A percentile compares a stretch with the other conserved stretches of the same genome.
phyloP scores from a whole-genome alignment of 768 basidiomycete genomes.

The Pleurotus pulmonarius region DNA sequence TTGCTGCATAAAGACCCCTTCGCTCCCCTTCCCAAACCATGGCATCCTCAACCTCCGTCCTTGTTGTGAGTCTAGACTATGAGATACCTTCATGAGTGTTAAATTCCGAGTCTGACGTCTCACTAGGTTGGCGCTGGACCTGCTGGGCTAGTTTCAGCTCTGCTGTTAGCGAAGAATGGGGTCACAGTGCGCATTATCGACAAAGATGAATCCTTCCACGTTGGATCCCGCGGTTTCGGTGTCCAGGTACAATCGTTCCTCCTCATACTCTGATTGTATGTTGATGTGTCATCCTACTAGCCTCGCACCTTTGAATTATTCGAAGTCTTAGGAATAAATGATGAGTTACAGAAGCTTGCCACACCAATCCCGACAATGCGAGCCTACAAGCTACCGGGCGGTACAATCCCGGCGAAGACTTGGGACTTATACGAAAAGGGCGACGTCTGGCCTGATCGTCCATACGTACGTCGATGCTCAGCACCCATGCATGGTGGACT shows the following conservation, averaged over 20 bases:
- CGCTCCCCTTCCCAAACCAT: too few species aligned
- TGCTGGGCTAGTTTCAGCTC: constrained; percentile 25
- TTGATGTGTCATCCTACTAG: constrained; percentile 8
- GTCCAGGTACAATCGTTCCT: constrained; percentile 12
- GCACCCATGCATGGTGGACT: neutral
- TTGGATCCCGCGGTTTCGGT: constrained; percentile 20
- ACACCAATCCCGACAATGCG: constrained; percentile 21
- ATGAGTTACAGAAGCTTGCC: constrained; percentile 13
- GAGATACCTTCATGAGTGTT: too few species aligned
- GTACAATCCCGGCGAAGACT: constrained; percentile 18
- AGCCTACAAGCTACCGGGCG: constrained; percentile 21
- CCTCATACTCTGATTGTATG: neutral
- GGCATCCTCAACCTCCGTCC: too few species aligned
- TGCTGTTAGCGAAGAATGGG: constrained; percentile 23
- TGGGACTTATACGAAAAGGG: constrained; percentile 20
- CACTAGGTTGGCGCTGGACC: constrained; percentile 15
- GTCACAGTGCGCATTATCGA: constrained; percentile 28
- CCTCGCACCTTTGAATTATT: constrained; percentile 22
- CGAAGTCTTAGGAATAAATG: constrained; percentile 16
- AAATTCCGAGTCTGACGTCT: neutral
- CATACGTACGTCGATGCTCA: constrained; percentile 9
- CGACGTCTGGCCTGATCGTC: constrained; percentile 18
- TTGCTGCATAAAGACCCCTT: too few species aligned
- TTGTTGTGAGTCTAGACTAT: too few species aligned
- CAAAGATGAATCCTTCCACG: constrained; percentile 9